A percentile compares a stretch with the other conserved stretches of the same genome.
Conservation (phyloP, 1,284 basidiomycete species). For the Rugosomyces carneus region DNA sequence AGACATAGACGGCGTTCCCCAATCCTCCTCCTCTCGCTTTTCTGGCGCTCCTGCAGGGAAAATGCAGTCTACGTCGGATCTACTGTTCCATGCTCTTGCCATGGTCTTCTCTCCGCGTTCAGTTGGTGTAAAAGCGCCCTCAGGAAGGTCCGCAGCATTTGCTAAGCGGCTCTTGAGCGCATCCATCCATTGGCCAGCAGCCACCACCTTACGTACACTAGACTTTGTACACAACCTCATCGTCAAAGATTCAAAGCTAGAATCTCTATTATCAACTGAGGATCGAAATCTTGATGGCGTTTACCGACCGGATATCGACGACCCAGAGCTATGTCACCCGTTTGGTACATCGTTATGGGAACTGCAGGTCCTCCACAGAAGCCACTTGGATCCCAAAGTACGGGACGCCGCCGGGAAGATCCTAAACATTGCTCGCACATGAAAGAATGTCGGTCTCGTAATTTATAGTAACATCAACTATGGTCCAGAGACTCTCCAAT, state of each 20-base stretch:
- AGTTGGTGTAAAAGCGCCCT: slow-evolving; percentile 50
- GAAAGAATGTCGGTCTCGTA: slow-evolving; percentile 1
- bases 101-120: slow-evolving; percentile 71
- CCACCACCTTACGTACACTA: slow-evolving; percentile 59
- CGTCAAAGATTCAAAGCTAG: slow-evolving; percentile 73
- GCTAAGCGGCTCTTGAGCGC: slow-evolving; percentile 83
- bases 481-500: background rate
- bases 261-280: slow-evolving; percentile 80
- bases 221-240: slow-evolving; percentile 71
- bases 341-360: slow-evolving; percentile 73
- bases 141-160: slow-evolving; percentile 85
- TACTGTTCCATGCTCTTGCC: slow-evolving; percentile 83
- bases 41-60: slow-evolving; percentile 23
- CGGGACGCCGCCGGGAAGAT: slow-evolving; percentile 48
- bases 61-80: slow-evolving; percentile 47
- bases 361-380: slow-evolving; percentile 46
- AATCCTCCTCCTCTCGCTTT: slow-evolving; percentile 10
- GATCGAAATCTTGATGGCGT: slow-evolving; percentile 79
- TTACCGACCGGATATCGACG: slow-evolving; percentile 78
- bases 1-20: slow-evolving; percentile 38
- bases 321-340: slow-evolving; percentile 77
- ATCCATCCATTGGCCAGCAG: slow-evolving; percentile 75
- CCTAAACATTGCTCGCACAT: slow-evolving; percentile 30
- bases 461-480: slow-evolving; percentile 14
- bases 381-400: slow-evolving; percentile 62